Evolutionary conservation across 257 asterid genomes (phyloP).

Genomic region (Echium plantagineum): DNA sequence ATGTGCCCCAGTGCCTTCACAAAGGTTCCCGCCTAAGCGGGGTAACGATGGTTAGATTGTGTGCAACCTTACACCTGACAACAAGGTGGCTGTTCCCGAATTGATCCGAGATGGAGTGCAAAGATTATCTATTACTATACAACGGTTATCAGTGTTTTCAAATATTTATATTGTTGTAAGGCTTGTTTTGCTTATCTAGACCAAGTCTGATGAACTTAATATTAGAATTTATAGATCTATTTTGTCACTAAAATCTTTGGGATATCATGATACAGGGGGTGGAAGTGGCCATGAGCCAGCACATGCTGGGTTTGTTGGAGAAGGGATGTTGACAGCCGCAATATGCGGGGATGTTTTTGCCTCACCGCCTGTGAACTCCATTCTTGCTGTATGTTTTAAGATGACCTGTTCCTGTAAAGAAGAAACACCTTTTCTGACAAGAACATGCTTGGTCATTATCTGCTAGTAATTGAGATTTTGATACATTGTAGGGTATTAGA

Average conservation of each 20-base stretch:
- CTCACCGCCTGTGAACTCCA: constrained; percentile 84
- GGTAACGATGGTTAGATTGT: too few relatives aligned
- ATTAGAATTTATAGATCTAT: background rate
- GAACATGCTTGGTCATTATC: constrained; percentile 9
- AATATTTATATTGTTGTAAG: background rate
- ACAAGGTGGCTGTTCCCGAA: too few relatives aligned
- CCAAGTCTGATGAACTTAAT: background rate
- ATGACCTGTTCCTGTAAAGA: constrained; percentile 11
- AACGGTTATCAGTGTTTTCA: too few relatives aligned
- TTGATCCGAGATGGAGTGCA: too few relatives aligned
- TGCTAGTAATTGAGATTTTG: constrained; percentile 8
- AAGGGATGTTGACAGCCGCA: constrained; percentile 99
- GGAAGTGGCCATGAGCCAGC: constrained; percentile 99
- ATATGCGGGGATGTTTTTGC: constrained; percentile 97
- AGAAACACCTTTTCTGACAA: constrained; percentile 3
- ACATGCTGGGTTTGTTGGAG: constrained; percentile 98
- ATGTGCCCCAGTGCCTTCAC: too few relatives aligned
- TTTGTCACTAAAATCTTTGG: constrained; percentile 10
- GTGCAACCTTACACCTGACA: too few relatives aligned
- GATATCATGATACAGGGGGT: constrained; percentile 53
- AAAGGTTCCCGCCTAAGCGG: too few relatives aligned
- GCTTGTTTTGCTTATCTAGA: background rate
- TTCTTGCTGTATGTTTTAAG: constrained; percentile 69
- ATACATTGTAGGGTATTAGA: constrained; percentile 62
- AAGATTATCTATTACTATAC: too few relatives aligned